Percentiles rank a stretch among this genome's conserved stretches.
These are phyloP conservation scores for Glonium stellatum DNA, from an alignment of 495 filamentous ascomycete species.

Conservation along the genomic window DNA sequence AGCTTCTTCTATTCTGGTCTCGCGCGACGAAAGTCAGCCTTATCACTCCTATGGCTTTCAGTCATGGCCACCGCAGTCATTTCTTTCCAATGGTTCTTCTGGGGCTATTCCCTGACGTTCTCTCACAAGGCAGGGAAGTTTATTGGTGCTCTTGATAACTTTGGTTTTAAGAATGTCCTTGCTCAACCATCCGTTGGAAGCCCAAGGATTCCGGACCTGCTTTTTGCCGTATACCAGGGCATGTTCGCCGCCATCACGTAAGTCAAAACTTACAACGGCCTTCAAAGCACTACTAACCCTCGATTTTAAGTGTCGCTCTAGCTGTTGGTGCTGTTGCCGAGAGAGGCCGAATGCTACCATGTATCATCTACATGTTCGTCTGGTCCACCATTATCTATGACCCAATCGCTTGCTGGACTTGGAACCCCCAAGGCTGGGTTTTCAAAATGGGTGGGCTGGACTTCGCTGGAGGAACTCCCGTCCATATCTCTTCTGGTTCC, in stretches of 20 bases:
- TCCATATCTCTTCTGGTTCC: slow-evolving; percentile 87
- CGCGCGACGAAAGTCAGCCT: slow-evolving; percentile 90
- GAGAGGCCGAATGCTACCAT: slow-evolving; percentile 88
- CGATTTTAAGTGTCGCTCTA: slow-evolving; percentile 60
- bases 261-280: slow-evolving; percentile 32
- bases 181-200: slow-evolving; percentile 76
- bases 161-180: slow-evolving; percentile 77
- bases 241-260: slow-evolving; percentile 96
- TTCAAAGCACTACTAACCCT: background rate
- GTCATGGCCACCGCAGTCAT: slow-evolving; percentile 89
- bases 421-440: slow-evolving; percentile 85
- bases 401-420: slow-evolving; percentile 96
- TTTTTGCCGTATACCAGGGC: slow-evolving; percentile 93
- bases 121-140: slow-evolving; percentile 74
- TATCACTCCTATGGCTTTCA: slow-evolving; percentile 94
- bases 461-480: slow-evolving; percentile 93
- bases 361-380: slow-evolving; percentile 91
- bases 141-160: slow-evolving; percentile 79
- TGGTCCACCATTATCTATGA: slow-evolving; percentile 95
- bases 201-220: slow-evolving; percentile 72
- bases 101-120: slow-evolving; percentile 93
- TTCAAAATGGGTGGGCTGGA: slow-evolving; percentile 80
- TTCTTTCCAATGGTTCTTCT: slow-evolving; percentile 99
- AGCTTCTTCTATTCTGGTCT: slow-evolving; percentile 98
- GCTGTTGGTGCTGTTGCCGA: slow-evolving; percentile 90